Conservation (phyloP, 495 filamentous ascomycete genomes). For the Hypoxylon lenormandii region DNA sequence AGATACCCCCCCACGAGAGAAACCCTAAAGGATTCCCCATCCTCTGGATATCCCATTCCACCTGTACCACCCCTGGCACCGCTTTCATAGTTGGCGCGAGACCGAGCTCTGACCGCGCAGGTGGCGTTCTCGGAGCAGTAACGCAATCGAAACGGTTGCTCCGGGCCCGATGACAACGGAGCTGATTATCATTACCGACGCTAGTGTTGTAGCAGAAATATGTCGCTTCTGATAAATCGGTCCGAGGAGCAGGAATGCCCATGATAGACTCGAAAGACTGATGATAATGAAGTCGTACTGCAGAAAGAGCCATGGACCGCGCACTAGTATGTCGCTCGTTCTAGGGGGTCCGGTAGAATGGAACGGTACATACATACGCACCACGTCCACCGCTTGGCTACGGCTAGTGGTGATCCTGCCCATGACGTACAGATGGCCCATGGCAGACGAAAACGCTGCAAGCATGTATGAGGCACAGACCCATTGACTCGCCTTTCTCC, state of each 20-base stretch:
- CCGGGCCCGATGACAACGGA: slow-evolving; percentile 13
- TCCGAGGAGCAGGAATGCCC: slow-evolving; percentile 30
- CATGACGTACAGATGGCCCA: slow-evolving; percentile 35
- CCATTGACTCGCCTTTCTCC: slow-evolving; percentile 24
- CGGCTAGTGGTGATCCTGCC: slow-evolving; percentile 14
- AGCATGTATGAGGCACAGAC: slow-evolving; percentile 29
- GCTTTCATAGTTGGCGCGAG: not conserved
- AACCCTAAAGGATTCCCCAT: not conserved
- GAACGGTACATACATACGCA: slow-evolving; percentile 36
- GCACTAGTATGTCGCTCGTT: slow-evolving; percentile 18
- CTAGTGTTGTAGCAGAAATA: not conserved
- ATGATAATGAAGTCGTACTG: slow-evolving; percentile 46
- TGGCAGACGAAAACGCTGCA: slow-evolving; percentile 25
- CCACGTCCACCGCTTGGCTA: slow-evolving; percentile 4
- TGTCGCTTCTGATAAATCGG: not conserved
- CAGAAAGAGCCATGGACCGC: slow-evolving; percentile 40
- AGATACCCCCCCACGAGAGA: not conserved
- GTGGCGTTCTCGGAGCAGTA: slow-evolving; percentile 8
- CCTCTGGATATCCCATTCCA: not conserved
- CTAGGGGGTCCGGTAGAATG: slow-evolving; percentile 19
- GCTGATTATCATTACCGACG: not conserved
- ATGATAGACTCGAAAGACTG: slow-evolving; percentile 33
- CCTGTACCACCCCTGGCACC: not conserved
- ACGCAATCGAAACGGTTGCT: slow-evolving; percentile 4
- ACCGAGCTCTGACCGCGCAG: slow-evolving; percentile 9